Conservation (phyloP, 441 rosid genomes). For the Brassica balearica region DNA sequence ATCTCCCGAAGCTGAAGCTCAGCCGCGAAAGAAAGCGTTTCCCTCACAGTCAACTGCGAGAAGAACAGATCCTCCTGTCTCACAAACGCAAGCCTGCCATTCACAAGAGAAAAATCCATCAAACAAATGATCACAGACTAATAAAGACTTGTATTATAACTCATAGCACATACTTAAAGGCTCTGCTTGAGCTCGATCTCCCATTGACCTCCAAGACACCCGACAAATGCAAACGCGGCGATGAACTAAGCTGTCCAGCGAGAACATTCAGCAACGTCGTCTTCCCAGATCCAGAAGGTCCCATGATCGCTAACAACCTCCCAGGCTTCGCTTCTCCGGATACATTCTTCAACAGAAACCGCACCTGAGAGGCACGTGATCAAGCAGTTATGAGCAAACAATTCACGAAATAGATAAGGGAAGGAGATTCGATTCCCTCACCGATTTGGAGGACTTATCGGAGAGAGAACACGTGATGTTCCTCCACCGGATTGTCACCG, state of each 20-base stretch:
- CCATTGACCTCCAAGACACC: constrained; percentile 94
- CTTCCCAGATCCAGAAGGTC: constrained; percentile 97
- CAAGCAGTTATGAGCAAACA: constrained; percentile 6
- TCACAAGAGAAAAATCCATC: constrained; percentile 30
- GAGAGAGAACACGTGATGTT: constrained; percentile 84
- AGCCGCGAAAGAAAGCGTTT: constrained; percentile 88
- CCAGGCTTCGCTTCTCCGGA: constrained; percentile 96
- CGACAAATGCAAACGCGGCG: constrained; percentile 73
- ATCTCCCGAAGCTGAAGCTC: constrained; percentile 86
- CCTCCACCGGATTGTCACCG: constrained; percentile 84
- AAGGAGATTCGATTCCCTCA: constrained; percentile 44
- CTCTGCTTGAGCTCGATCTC: constrained; percentile 59
- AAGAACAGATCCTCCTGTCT: constrained; percentile 96
- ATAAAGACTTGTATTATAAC: background rate
- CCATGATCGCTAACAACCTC: constrained; percentile 92
- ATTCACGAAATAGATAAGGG: background rate
- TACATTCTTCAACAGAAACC: constrained; percentile 79
- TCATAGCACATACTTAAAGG: constrained; percentile 63
- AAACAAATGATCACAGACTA: constrained; percentile 18
- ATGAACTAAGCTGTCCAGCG: constrained; percentile 78
- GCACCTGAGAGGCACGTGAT: constrained; percentile 52
- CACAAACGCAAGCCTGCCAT: constrained; percentile 81
- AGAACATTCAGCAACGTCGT: constrained; percentile 91
- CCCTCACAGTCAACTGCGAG: constrained; percentile 93
- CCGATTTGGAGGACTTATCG: constrained; percentile 76